phyloP scores from a whole-genome alignment of 257 asterid genomes.

The Plantago elongata region DNA sequence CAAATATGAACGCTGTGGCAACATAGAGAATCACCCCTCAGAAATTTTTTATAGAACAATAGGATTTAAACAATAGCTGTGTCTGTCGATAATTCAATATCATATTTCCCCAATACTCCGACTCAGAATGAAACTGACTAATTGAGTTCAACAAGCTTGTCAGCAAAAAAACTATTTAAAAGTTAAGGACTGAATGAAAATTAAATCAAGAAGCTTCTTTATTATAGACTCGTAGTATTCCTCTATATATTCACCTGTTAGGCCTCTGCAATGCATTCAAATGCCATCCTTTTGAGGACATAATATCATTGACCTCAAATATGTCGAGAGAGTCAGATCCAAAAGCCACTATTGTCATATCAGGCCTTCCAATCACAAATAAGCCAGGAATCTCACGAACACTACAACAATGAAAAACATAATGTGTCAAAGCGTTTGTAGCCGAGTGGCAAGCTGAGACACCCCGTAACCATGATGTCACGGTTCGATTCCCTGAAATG shows the following conservation, averaged over 20 bases:
- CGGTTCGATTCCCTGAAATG: too few species aligned
- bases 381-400: constrained; percentile 68
- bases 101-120: too few species aligned
- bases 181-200: neutral
- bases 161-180: neutral
- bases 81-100: too few species aligned
- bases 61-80: too few species aligned
- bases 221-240: neutral
- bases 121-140: too few species aligned
- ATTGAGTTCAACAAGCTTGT: neutral
- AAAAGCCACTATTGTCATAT: constrained; percentile 93
- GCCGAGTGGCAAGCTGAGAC: too few species aligned
- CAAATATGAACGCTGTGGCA: constrained; percentile 84
- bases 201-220: constrained; percentile 4
- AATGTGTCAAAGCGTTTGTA: too few species aligned
- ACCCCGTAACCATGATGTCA: too few species aligned
- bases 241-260: constrained; percentile 49
- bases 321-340: constrained; percentile 79
- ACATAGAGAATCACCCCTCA: constrained; percentile 10
- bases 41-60: neutral
- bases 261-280: constrained; percentile 97
- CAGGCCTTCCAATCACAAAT: constrained; percentile 80
- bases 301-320: constrained; percentile 83
- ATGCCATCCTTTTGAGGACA: constrained; percentile 97
- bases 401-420: constrained; percentile 31